A percentile compares a stretch with the other conserved stretches of the same genome.
Evolutionary conservation across 495 filamentous ascomycete genomes (phyloP).

Genomic region (Mytilinidion resinicola): DNA sequence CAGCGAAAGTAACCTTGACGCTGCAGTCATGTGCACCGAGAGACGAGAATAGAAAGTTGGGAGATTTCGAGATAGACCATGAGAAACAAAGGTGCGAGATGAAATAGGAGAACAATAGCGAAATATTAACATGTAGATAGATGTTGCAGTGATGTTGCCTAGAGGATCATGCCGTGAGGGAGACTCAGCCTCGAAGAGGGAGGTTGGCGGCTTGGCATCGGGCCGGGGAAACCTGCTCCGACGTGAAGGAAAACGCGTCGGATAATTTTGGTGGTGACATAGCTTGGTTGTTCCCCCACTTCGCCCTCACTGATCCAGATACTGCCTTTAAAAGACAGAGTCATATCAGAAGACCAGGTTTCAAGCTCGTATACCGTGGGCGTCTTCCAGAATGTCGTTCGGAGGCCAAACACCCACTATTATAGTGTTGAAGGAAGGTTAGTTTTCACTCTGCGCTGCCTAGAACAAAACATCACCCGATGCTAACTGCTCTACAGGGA

Average conservation of each 20-base stretch:
- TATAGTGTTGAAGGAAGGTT: constrained; percentile 95
- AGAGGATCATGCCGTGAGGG: too few relatives aligned
- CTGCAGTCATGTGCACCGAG: too few relatives aligned
- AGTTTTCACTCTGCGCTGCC: constrained; percentile 28
- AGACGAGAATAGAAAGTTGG: too few relatives aligned
- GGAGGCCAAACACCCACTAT: constrained; percentile 98
- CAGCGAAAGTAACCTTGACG: too few relatives aligned
- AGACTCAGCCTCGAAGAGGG: too few relatives aligned
- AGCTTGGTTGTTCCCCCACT: too few relatives aligned
- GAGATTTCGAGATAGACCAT: too few relatives aligned
- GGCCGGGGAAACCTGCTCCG: background rate
- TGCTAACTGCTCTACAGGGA: constrained; percentile 53
- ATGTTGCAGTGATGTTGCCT: background rate
- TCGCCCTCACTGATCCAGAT: too few relatives aligned
- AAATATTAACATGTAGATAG: background rate
- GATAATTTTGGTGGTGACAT: background rate
- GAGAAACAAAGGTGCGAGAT: too few relatives aligned
- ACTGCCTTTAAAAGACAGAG: too few relatives aligned
- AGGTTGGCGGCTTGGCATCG: background rate
- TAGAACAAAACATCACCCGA: background rate
- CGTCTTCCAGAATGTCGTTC: constrained; percentile 67
- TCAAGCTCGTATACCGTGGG: too few relatives aligned
- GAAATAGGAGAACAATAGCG: background rate
- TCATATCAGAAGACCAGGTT: too few relatives aligned
- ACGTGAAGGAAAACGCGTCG: background rate